These are phyloP conservation scores for Thraustochytrium striatum DNA, from an alignment of 352 stramenopile genomes.

Conservation along the genomic window DNA sequence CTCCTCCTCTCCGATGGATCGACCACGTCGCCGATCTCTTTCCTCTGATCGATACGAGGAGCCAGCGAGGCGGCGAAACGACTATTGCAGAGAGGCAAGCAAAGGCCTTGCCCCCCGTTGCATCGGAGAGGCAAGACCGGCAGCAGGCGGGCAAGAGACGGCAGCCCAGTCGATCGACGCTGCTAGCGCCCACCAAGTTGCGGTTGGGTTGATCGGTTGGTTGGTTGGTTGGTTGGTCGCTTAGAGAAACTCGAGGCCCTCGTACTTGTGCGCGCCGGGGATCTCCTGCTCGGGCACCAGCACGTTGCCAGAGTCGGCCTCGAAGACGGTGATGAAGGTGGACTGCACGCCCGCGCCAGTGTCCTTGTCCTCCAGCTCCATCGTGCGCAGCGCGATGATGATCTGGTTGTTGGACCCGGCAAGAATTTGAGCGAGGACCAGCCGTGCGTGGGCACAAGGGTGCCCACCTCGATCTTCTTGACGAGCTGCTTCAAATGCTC, in stretches of 20 bases:
- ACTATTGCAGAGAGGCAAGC: too few species aligned
- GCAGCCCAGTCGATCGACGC: too few species aligned
- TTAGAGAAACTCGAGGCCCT: constrained; percentile 77
- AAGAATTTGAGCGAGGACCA: constrained; percentile 93
- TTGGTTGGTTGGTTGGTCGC: too few species aligned
- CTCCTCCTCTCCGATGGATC: too few species aligned
- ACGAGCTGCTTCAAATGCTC: constrained; percentile 79
- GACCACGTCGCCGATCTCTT: too few species aligned
- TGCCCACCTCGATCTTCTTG: constrained; percentile 68
- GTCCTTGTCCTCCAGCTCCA: constrained; percentile 77
- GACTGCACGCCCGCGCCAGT: constrained; percentile 45
- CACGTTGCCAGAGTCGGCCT: constrained; percentile 78
- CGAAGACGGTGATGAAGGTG: constrained; percentile 86
- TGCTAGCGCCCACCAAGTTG: too few species aligned
- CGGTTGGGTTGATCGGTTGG: too few species aligned
- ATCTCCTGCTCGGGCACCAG: constrained; percentile 82
- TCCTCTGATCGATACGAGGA: too few species aligned
- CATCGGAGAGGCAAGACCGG: too few species aligned
- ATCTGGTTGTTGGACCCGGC: constrained; percentile 74
- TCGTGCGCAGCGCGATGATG: constrained; percentile 87
- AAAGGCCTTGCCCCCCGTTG: too few species aligned
- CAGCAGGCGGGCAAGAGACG: too few species aligned
- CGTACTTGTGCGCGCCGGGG: constrained; percentile 81
- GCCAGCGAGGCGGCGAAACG: too few species aligned
- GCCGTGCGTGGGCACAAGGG: constrained; percentile 72